These are phyloP conservation scores for Earliella scabrosa DNA, from an alignment of 1,284 basidiomycete genomes.

Conservation along the genomic window DNA sequence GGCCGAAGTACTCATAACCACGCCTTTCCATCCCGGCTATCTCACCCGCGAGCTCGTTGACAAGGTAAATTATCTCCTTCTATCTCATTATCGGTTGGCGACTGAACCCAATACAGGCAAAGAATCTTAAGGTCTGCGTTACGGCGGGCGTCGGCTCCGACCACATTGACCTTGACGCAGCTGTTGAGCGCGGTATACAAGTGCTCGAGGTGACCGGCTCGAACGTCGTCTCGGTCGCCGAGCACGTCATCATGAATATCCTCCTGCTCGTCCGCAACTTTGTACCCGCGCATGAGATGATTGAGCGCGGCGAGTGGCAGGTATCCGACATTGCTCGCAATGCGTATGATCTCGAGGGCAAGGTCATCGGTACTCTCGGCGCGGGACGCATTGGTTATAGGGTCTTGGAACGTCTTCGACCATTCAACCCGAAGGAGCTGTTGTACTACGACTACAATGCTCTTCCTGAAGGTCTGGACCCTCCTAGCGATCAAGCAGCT, in stretches of 20 bases:
- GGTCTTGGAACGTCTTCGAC: conserved; percentile 84
- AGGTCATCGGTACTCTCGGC: conserved; percentile 89
- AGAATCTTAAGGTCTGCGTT: conserved; percentile 91
- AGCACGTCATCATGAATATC: conserved; percentile 88
- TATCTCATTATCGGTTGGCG: too few relatives aligned
- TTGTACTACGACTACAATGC: conserved; percentile 92
- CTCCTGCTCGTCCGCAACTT: conserved; percentile 89
- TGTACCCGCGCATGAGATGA: conserved; percentile 84
- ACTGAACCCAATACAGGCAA: too few relatives aligned
- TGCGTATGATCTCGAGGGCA: conserved; percentile 89
- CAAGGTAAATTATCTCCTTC: conserved; percentile 10
- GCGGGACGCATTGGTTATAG: conserved; percentile 90
- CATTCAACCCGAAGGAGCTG: conserved; percentile 92
- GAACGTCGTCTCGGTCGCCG: conserved; percentile 89
- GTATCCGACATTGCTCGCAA: conserved; percentile 82
- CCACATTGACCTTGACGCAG: conserved; percentile 90
- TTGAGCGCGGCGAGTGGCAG: conserved; percentile 83
- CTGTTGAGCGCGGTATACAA: conserved; percentile 82
- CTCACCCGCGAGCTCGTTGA: conserved; percentile 80
- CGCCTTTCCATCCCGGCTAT: conserved; percentile 93
- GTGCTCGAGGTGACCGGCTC: conserved; percentile 46
- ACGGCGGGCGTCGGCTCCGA: conserved; percentile 98
- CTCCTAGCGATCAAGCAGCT: too few relatives aligned
- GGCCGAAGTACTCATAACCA: conserved; percentile 85
- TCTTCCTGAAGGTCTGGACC: conserved; percentile 62